These are phyloP conservation scores for Malus hybrid DNA, from an alignment of 331 rosid species.

Conservation along the genomic window DNA sequence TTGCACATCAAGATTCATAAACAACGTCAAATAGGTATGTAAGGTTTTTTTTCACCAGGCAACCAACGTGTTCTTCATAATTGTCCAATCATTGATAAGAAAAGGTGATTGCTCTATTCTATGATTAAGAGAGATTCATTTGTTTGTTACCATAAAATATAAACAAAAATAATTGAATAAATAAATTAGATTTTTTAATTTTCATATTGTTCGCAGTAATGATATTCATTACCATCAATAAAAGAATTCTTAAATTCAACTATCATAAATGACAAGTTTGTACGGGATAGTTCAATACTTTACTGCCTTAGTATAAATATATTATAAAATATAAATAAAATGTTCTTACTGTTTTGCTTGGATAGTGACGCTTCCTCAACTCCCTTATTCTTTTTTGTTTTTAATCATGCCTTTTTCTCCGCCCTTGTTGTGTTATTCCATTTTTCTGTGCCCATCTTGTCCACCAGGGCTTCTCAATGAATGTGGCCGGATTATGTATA, in stretches of 20 bases:
- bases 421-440: background rate
- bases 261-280: too few relatives aligned
- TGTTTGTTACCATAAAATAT: too few relatives aligned
- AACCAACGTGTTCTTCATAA: constrained; percentile 4
- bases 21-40: constrained; percentile 19
- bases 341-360: background rate
- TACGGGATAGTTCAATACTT: too few relatives aligned
- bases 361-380: constrained; percentile 47
- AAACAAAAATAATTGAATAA: too few relatives aligned
- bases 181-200: too few relatives aligned
- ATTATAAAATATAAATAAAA: background rate
- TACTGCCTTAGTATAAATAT: too few relatives aligned
- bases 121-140: background rate
- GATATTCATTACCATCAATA: too few relatives aligned
- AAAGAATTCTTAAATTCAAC: rapidly evolving
- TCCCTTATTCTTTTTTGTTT: background rate
- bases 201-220: too few relatives aligned
- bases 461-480: background rate
- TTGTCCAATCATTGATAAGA: constrained; percentile 14
- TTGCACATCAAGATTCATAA: constrained; percentile 18
- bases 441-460: background rate
- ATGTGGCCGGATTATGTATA: background rate
- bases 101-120: background rate
- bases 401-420: constrained; percentile 16
- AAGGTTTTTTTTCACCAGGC: constrained; percentile 18